Base-by-base conservation (phyloP, 345 rosid species). In the Jatropha curcas region DNA sequence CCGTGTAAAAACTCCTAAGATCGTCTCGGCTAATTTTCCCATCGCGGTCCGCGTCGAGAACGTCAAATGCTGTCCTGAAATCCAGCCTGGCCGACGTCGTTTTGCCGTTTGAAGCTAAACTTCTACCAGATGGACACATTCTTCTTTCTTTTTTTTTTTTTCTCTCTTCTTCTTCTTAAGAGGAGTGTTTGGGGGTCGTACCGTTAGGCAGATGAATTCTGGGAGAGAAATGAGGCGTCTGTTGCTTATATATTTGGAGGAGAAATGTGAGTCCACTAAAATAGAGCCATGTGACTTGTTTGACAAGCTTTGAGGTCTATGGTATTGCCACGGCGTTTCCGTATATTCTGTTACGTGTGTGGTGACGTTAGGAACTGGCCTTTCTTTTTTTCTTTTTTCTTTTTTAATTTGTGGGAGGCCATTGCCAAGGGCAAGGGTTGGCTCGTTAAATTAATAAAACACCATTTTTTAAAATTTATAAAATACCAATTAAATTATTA, bases 21-120 rank as follows among this genome's bases (percentile, higher is more conserved):
- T 92, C 98, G 25, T 87, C 93, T 13, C 80, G 67, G 90, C 97
- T 90, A 56, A 94, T 94, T 89, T 84, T 92, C 4, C 98, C 98
- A 58, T 94, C 98, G 50, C 60, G 92, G 84, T 94, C 98, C 0
- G 88, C 84, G 79, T 94, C 98, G n/a, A 94, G 80, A 43, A 89
- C 78, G 46, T 94, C 94, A 73, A 94, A 94, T 2, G 97, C 97
- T 14, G 88, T 74, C 58, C 85, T 78, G 68, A 86, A 81, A 73
- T 78, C 83, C 3, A 76, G 68, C 39, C 48, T 64, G 9, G 73
- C 74, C 61, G 33, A 55, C 30, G 28, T 73, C 13, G 61, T 35
- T 16, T 16, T 31, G 30, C 19, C 20, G 75, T 10, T 48, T 14
- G 56, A 28, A 5, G 60, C 71, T 24, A 57, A 16, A 50, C 20